phyloP scores from a whole-genome alignment of 148 eudicot species.

The Pouteria glomerata region DNA sequence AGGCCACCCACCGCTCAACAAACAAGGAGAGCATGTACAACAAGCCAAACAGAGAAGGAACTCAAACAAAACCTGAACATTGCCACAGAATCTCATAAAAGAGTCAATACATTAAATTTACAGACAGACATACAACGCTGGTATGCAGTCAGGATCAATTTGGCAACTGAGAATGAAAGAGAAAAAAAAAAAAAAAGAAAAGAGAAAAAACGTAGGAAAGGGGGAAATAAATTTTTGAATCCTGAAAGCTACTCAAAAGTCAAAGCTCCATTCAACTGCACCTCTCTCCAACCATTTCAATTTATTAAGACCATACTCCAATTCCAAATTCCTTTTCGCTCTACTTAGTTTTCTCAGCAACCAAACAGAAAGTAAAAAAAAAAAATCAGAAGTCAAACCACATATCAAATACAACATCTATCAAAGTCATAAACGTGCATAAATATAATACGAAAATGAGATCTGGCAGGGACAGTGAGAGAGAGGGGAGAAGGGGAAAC shows the following conservation, averaged over 20 bases:
- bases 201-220: no score
- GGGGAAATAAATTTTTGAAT: no score
- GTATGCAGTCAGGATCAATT: background rate
- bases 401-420: background rate
- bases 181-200: background rate
- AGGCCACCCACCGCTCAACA: no score
- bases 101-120: background rate
- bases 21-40: no score
- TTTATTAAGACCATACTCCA: background rate
- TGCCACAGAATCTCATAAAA: background rate
- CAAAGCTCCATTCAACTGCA: background rate
- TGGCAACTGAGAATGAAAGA: background rate
- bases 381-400: constrained; percentile 12
- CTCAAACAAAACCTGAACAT: background rate
- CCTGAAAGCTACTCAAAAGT: background rate
- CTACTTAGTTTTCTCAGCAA: constrained; percentile 2
- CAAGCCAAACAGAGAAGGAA: no score
- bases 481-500: constrained; percentile 22
- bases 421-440: background rate
- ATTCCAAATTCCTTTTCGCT: no score
- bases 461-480: constrained; percentile 4
- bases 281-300: background rate
- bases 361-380: background rate
- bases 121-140: no score
- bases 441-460: background rate